Evolutionary conservation across 768 basidiomycete species (phyloP).

Genomic region (Boletus rufocinnamomeus): DNA sequence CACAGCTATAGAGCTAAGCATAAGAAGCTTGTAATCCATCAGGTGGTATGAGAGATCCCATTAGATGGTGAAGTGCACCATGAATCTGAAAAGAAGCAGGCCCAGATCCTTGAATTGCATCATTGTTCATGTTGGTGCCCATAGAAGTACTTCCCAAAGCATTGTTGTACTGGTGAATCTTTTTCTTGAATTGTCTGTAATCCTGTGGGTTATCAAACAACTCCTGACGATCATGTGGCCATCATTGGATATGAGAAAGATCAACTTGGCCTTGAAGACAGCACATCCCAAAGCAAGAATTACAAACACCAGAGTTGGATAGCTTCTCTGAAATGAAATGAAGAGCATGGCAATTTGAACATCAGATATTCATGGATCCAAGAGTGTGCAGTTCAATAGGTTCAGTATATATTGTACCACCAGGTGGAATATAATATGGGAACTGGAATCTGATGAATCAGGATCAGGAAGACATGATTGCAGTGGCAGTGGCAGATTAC

Average conservation of each 20-base stretch:
- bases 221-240: conserved; percentile 14
- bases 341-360: neutral
- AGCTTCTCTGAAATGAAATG: neutral
- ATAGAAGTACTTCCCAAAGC: neutral
- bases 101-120: neutral
- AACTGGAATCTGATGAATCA: neutral
- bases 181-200: too few relatives aligned
- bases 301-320: neutral
- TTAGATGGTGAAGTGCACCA: neutral
- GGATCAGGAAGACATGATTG: too few relatives aligned
- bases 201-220: too few relatives aligned
- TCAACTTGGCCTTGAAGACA: neutral
- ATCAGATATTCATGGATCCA: neutral
- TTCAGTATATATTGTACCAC: neutral
- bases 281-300: neutral
- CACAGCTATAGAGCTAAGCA: neutral
- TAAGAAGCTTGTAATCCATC: neutral
- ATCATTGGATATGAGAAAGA: neutral
- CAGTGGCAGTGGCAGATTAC: too few relatives aligned
- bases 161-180: neutral
- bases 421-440: neutral
- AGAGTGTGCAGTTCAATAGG: neutral
- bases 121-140: neutral
- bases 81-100: neutral
- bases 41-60: neutral